These are phyloP conservation scores for Yarrowia yakushimensis DNA, from an alignment of 805 yeast species.

Conservation along the genomic window DNA sequence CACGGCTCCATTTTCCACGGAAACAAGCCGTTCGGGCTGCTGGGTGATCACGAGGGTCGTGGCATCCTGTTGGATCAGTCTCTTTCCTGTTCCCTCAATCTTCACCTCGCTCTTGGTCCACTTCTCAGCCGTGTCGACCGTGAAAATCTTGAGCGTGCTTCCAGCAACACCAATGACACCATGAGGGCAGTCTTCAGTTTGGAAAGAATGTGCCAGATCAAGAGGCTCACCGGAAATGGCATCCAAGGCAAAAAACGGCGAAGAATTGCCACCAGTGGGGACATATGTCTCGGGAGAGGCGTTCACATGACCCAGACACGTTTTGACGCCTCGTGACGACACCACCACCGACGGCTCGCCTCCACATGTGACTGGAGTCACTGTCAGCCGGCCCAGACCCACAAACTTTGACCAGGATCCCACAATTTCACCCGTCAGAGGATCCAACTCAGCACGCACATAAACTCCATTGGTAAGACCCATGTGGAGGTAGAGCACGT, in stretches of 20 bases:
- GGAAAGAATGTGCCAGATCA: slow-evolving; percentile 50
- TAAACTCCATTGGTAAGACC: slow-evolving; percentile 86
- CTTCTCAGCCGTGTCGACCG: slow-evolving; percentile 23
- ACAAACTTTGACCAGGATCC: slow-evolving; percentile 67
- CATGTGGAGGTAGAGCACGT: slow-evolving; percentile 55
- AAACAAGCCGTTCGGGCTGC: background rate
- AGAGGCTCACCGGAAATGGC: slow-evolving; percentile 30
- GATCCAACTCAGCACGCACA: slow-evolving; percentile 58
- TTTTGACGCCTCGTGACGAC: background rate
- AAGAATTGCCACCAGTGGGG: slow-evolving; percentile 2
- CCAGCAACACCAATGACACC: slow-evolving; percentile 65
- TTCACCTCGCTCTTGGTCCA: background rate
- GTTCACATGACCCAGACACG: background rate
- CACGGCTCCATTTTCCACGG: background rate
- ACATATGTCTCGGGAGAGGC: background rate
- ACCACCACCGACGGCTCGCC: background rate
- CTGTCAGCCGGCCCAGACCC: slow-evolving; percentile 62
- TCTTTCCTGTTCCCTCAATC: background rate
- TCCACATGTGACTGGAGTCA: slow-evolving; percentile 37
- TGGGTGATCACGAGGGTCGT: background rate
- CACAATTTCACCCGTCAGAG: slow-evolving; percentile 54
- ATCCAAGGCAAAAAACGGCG: slow-evolving; percentile 2
- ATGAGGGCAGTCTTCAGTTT: slow-evolving; percentile 55
- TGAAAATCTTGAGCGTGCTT: slow-evolving; percentile 51
- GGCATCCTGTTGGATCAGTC: background rate